Evolutionary conservation across 2,329 filamentous ascomycete species (phyloP).

Genomic region (Microsporum ferrugineum): DNA sequence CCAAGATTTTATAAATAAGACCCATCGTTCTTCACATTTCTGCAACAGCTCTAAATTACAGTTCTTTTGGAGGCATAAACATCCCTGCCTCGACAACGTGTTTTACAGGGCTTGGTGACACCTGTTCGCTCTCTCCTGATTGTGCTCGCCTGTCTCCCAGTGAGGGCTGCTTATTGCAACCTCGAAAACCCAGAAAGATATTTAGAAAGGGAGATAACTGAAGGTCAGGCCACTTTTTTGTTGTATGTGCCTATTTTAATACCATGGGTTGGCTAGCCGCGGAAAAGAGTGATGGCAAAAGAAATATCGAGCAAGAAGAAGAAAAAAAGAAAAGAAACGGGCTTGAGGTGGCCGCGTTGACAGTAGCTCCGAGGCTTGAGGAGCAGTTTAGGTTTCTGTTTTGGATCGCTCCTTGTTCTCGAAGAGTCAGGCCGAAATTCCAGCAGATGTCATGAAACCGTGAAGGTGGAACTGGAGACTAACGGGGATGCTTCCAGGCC

Average conservation of each 20-base stretch:
- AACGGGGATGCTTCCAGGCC: background rate
- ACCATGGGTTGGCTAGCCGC: background rate
- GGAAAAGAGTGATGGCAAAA: background rate
- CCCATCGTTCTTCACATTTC: constrained; percentile 1
- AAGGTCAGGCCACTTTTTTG: background rate
- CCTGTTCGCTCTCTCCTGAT: background rate
- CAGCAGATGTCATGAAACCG: background rate
- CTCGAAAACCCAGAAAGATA: background rate
- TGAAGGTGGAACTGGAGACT: background rate
- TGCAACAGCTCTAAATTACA: constrained; percentile 2
- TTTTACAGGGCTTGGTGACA: background rate
- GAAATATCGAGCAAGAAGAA: background rate
- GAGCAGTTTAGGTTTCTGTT: background rate
- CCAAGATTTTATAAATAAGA: background rate
- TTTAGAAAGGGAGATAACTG: background rate
- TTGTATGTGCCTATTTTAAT: background rate
- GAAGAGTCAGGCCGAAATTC: background rate
- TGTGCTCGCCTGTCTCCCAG: background rate
- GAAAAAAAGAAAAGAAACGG: background rate
- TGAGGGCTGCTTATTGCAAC: background rate
- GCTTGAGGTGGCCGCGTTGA: background rate
- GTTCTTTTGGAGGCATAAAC: background rate
- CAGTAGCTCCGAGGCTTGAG: background rate
- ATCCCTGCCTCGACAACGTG: constrained; percentile 2
- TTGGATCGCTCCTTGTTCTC: background rate